Evolutionary conservation across 2,329 filamentous ascomycete genomes (phyloP), one percentile per base, ranked within the genome.

Genomic region (Exophiala alcalophila): DNA sequence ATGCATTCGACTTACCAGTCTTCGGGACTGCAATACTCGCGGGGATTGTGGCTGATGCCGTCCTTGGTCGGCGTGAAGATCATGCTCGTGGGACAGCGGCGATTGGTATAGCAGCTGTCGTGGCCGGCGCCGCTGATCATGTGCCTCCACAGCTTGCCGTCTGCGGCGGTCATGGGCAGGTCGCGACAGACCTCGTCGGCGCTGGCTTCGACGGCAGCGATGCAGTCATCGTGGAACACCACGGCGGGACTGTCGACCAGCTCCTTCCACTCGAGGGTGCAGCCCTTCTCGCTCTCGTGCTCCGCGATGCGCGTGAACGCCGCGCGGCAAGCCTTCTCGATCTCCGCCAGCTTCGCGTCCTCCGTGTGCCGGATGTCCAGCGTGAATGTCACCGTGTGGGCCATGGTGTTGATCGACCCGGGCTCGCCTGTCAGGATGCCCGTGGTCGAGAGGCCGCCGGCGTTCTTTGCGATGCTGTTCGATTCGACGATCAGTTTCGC

Each of bases 341-440:
- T 51, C 27, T 48, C 46, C 11, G 50, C 20, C 23, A 56, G 50
- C 28, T 49, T 50, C 12, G 40, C 44, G 24, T 56, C 52, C 15
- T 39, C 33, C n/a, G 25, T 35, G 40, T 54, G 53, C 15, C 52
- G 53, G 20, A 56, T 47, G 25, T 54, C 53, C 26, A 56, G 37
- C 5, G 46, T 49, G 40, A 56, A 56, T n/a, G 40, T 50, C 9
- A 55, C 52, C 1, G 54, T 57, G 28, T 55, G 52, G n/a, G 54
- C 52, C 52, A 57, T 55, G 26, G 78, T 83, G 62, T 89, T 89
- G 12, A 83, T 84, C 43, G 76, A 82, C 4, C 83, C 83, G 0
- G 84, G 83, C 34, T 73, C 74, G 7, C 81, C 67, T 11, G 72
- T 80, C 34, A 89, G 62, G 41, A 88, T 85, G 0, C 84, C 85